Percentiles rank a stretch among this genome's conserved stretches.
These are phyloP conservation scores for Irpex sp. DNA, from an alignment of 1,284 basidiomycete genomes.

Conservation along the genomic window DNA sequence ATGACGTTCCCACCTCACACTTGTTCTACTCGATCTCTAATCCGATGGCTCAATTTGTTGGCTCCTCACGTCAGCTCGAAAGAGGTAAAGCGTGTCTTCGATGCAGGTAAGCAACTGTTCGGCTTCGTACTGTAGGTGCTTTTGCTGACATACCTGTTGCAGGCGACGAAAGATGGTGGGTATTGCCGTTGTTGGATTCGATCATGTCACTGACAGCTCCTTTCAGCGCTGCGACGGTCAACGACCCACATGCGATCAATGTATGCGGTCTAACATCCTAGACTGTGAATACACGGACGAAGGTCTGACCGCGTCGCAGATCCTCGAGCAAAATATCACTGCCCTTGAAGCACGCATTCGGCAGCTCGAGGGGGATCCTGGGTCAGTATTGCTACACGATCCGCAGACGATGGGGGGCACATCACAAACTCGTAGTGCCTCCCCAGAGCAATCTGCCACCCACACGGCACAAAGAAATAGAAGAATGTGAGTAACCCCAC, in stretches of 20 bases:
- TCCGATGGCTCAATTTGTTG: slow-evolving; percentile 3
- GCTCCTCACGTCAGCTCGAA: slow-evolving; percentile 22
- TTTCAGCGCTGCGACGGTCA: slow-evolving; percentile 27
- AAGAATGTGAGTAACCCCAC: slow-evolving; percentile 14
- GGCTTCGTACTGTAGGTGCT: neutral
- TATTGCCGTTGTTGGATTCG: neutral
- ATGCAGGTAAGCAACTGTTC: slow-evolving; percentile 23
- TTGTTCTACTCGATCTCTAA: neutral
- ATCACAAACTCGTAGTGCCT: neutral
- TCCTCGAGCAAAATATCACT: slow-evolving; percentile 24
- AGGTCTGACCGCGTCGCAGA: slow-evolving; percentile 24
- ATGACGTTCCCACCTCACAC: neutral
- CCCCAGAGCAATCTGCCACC: neutral
- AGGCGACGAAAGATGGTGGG: slow-evolving; percentile 30
- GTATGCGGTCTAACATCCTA: slow-evolving; percentile 22
- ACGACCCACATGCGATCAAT: slow-evolving; percentile 27
- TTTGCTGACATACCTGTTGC: neutral
- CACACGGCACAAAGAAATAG: neutral
- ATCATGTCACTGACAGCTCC: neutral
- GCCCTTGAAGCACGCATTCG: slow-evolving; percentile 26
- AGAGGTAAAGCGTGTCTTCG: slow-evolving; percentile 29
- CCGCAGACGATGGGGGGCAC: slow-evolving; percentile 19
- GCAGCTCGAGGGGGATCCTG: slow-evolving; percentile 21
- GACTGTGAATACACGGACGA: slow-evolving; percentile 31
- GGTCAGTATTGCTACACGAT: slow-evolving; percentile 22